phyloP scores from a whole-genome alignment of 805 yeast species.

The Wickerhamiella slavikovae region DNA sequence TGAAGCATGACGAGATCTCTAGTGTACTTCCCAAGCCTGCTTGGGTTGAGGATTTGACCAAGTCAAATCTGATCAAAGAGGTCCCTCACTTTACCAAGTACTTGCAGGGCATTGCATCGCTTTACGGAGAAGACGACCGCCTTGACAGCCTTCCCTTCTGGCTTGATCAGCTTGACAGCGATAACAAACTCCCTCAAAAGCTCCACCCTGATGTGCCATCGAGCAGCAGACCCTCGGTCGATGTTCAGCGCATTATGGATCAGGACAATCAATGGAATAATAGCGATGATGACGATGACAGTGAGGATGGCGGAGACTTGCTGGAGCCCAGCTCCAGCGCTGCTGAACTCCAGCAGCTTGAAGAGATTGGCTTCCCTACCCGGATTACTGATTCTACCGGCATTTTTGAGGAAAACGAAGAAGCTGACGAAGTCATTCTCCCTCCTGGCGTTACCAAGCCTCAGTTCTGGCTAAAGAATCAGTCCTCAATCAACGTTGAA shows the following conservation, averaged over 20 bases:
- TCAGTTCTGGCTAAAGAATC: slow-evolving; percentile 53
- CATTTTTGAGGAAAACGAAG: slow-evolving; percentile 36
- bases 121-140: slow-evolving; percentile 77
- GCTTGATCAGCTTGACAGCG: slow-evolving; percentile 75
- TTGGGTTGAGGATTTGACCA: slow-evolving; percentile 78
- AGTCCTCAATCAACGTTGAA: slow-evolving; percentile 85
- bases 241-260: slow-evolving; percentile 19
- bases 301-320: slow-evolving; percentile 8
- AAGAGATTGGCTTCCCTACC: slow-evolving; percentile 12
- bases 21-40: slow-evolving; percentile 17
- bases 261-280: too few species aligned
- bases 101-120: slow-evolving; percentile 76
- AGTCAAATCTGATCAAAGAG: slow-evolving; percentile 71
- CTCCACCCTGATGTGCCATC: neutral
- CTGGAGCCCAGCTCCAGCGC: slow-evolving; percentile 2
- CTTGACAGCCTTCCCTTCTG: slow-evolving; percentile 84
- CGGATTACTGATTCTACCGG: slow-evolving; percentile 10
- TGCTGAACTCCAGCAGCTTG: neutral
- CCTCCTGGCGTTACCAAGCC: slow-evolving; percentile 88
- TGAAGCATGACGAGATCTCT: slow-evolving; percentile 24
- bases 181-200: slow-evolving; percentile 48
- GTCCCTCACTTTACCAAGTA: slow-evolving; percentile 87
- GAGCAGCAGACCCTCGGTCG: neutral
- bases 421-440: slow-evolving; percentile 65
- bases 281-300: slow-evolving; percentile 30